A percentile compares a stretch with the other conserved stretches of the same genome.
phyloP scores from a whole-genome alignment of 208 protist species.

The Lotmaria passim region DNA sequence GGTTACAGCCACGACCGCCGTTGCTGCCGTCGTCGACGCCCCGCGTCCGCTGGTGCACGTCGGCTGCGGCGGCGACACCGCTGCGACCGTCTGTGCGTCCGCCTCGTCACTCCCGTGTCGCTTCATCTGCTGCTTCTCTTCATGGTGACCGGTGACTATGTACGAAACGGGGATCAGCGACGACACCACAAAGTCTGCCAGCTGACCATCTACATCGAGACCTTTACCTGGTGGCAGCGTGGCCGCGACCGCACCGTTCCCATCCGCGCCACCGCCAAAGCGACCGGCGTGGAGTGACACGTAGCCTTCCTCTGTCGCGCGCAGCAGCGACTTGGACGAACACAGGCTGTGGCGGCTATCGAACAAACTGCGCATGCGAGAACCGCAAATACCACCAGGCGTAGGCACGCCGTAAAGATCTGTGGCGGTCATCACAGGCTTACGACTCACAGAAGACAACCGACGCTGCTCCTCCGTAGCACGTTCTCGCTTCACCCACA shows the following conservation, averaged over 20 bases:
- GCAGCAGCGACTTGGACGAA: conserved; percentile 2
- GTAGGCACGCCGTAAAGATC: not conserved
- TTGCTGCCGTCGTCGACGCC: not conserved
- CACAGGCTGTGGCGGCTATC: not conserved
- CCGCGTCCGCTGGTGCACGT: not conserved
- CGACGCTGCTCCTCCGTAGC: conserved; percentile 3
- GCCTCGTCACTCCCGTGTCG: not conserved
- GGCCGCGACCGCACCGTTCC: not conserved
- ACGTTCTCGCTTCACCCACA: not conserved
- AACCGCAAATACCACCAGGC: not conserved
- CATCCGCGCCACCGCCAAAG: not conserved
- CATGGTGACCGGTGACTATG: not conserved
- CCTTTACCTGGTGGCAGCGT: not conserved
- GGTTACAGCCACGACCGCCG: not conserved
- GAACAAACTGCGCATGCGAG: not conserved
- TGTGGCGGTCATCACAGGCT: not conserved
- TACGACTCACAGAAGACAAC: not conserved
- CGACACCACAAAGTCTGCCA: conserved; percentile 20
- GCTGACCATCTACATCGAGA: conserved; percentile 9
- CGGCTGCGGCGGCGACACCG: not conserved
- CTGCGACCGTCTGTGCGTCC: not conserved
- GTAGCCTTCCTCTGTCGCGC: not conserved
- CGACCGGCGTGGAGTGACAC: conserved; percentile 6
- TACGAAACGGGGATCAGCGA: conserved; percentile 16
- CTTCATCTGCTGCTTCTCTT: not conserved